Evolutionary conservation across 2,329 filamentous ascomycete genomes (phyloP).

Genomic region (Blumeriella jaapii): DNA sequence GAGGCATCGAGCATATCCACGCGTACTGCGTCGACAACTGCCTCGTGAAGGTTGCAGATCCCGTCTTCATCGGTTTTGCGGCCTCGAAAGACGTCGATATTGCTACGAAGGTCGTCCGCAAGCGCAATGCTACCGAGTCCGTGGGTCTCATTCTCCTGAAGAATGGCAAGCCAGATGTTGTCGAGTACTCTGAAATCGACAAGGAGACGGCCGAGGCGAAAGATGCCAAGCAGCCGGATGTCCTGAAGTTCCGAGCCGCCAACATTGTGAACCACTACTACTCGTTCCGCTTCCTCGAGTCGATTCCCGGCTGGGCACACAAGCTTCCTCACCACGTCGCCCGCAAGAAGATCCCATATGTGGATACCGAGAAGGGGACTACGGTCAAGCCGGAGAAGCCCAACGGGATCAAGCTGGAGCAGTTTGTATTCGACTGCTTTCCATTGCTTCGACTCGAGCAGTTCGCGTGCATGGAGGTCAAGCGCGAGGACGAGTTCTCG

Average conservation of each 20-base stretch:
- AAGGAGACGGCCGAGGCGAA: conserved; percentile 76
- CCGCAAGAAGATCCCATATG: conserved; percentile 92
- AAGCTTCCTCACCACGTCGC: conserved; percentile 91
- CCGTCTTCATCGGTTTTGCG: conserved; percentile 87
- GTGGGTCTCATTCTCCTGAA: conserved; percentile 90
- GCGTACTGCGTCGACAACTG: conserved; percentile 99
- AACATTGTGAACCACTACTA: conserved; percentile 99
- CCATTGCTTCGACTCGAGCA: conserved; percentile 74
- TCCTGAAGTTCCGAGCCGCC: conserved; percentile 92
- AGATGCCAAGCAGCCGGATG: conserved; percentile 65
- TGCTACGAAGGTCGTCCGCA: conserved; percentile 97
- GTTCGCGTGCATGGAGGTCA: conserved; percentile 93
- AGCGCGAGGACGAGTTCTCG: conserved; percentile 94
- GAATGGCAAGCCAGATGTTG: conserved; percentile 92
- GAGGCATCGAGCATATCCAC: conserved; percentile 89
- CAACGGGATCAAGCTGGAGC: conserved; percentile 97
- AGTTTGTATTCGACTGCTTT: conserved; percentile 99
- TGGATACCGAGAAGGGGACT: conserved; percentile 65
- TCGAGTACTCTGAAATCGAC: conserved; percentile 98
- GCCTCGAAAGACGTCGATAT: conserved; percentile 85
- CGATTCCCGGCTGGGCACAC: conserved; percentile 75
- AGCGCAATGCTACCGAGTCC: conserved; percentile 91
- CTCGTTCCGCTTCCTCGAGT: conserved; percentile 83
- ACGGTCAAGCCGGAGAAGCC: conserved; percentile 84
- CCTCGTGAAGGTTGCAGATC: conserved; percentile 96